Percentiles rank a stretch among this genome's conserved stretches.
Evolutionary conservation across 2,329 filamentous ascomycete species (phyloP).

Genomic region (Exophiala lecanii-corni): DNA sequence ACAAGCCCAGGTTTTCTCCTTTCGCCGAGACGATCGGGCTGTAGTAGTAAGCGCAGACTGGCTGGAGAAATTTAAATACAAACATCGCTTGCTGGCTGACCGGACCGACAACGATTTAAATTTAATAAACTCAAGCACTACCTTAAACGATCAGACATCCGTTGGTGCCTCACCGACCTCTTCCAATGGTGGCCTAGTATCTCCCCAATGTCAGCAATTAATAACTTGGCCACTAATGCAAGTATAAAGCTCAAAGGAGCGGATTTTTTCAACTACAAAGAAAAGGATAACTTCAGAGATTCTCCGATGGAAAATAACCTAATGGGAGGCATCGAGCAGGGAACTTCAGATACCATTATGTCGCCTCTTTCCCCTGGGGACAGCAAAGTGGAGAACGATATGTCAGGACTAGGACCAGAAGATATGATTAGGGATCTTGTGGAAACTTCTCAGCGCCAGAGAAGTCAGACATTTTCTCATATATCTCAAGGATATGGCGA

Average conservation of each 20-base stretch:
- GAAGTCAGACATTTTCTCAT: constrained; percentile 81
- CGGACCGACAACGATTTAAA: constrained; percentile 50
- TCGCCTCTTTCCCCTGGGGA: constrained; percentile 18
- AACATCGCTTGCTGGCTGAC: constrained; percentile 62
- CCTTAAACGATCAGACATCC: constrained; percentile 59
- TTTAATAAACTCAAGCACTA: constrained; percentile 45
- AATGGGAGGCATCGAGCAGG: constrained; percentile 60
- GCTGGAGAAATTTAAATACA: constrained; percentile 95
- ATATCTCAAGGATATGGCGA: constrained; percentile 33
- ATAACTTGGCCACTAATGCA: constrained; percentile 47
- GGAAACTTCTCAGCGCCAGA: constrained; percentile 65
- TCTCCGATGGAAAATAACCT: constrained; percentile 47
- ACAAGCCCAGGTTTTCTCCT: constrained; percentile 26
- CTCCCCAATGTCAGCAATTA: constrained; percentile 66
- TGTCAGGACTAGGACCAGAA: constrained; percentile 1
- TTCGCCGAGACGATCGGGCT: constrained; percentile 26
- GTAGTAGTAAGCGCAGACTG: constrained; percentile 61
- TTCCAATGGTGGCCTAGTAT: constrained; percentile 58
- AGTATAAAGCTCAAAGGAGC: constrained; percentile 59
- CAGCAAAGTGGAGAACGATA: constrained; percentile 9
- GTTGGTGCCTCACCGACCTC: constrained; percentile 69
- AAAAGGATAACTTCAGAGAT: constrained; percentile 58
- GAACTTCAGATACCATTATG: constrained; percentile 9
- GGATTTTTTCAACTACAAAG: constrained; percentile 56
- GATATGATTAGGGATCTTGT: constrained; percentile 34